Evolutionary conservation across 768 basidiomycete genomes (phyloP), one percentile per base, ranked within the genome.

Genomic region (Pisolithus albus): DNA sequence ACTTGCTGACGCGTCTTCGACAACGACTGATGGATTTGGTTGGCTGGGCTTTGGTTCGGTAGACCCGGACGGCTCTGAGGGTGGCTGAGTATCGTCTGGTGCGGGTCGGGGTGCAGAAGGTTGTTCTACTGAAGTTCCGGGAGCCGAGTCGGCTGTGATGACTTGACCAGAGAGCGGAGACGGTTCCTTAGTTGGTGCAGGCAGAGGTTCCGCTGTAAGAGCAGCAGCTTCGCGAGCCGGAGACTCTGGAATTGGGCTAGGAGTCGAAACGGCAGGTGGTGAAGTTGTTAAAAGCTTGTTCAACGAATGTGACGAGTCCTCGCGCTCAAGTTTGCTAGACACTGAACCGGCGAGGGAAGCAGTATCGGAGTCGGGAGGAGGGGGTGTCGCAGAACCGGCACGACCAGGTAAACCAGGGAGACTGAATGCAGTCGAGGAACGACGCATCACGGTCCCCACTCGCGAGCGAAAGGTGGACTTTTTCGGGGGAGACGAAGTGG

Each of bases 231-330:
- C 82, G 23, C 82, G 75, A 7, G 74, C 75, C 26, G 85, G 84
- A 2, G 83, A 86, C 61, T 88, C 86, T 1, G 79, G 73, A 52
- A 88, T 86, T 3, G 86, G 84, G 54, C 81, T 83, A 10, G 83
- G 82, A 11, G 70, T 61, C 28, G 57, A 60, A 24, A 60, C 43
- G 11, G 60, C 52, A 41, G 62, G 64, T 34, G 64, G 63, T 38
- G 71, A 50, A 7, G 67, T 49, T 3, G 72, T 61, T 30, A 73
- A 69, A 2, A 74, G 63, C 55, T 54, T 62, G 47, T 62, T 67
- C 49, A 71, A 62, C 19, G 64, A 63, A 5, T 62, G 32, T 4
- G 65, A 52, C 30, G 69, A 62, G 39, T 55, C 55, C 51, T 69
- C 58, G 44, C 63, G 61, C 44, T 68, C 66, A 48, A 60, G 57